A percentile compares a stretch with the other conserved stretches of the same genome.
Evolutionary conservation across 345 rosid genomes (phyloP).

Genomic region (Lepidium aucheri): DNA sequence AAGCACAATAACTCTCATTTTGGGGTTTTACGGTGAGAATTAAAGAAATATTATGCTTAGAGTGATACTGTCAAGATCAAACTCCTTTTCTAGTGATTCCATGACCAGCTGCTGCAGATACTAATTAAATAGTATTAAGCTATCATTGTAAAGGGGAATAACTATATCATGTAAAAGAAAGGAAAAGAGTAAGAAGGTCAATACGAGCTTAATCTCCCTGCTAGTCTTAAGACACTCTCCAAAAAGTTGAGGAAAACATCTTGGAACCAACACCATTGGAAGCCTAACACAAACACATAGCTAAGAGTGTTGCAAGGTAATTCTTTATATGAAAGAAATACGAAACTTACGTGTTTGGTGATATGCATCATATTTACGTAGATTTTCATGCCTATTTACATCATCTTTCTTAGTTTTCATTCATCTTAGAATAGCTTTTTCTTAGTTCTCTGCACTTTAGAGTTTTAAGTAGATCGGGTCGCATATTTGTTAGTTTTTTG

Average conservation of each 20-base stretch:
- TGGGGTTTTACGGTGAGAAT: background rate
- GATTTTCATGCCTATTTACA: no score
- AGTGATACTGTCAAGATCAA: slow-evolving; percentile 87
- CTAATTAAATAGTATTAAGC: slow-evolving; percentile 80
- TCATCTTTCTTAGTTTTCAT: no score
- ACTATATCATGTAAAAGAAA: slow-evolving; percentile 80
- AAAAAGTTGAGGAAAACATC: slow-evolving; percentile 34
- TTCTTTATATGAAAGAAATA: slow-evolving; percentile 50
- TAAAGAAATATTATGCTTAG: slow-evolving; percentile 38
- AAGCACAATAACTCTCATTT: background rate
- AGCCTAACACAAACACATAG: slow-evolving; percentile 96
- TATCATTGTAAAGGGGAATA: slow-evolving; percentile 96
- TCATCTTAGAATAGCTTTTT: no score
- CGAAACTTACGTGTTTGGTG: background rate
- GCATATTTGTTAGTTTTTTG: no score
- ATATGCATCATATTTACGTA: no score
- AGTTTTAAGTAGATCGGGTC: no score
- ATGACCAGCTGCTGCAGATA: slow-evolving; percentile 95
- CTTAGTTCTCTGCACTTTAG: no score
- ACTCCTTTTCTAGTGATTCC: slow-evolving; percentile 98
- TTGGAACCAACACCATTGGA: slow-evolving; percentile 87
- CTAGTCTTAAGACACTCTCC: background rate
- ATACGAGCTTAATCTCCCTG: background rate
- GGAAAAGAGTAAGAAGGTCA: background rate
- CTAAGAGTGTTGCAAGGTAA: slow-evolving; percentile 92